Evolutionary conservation across 495 filamentous ascomycete genomes (phyloP).

Genomic region (Neurospora sp.): DNA sequence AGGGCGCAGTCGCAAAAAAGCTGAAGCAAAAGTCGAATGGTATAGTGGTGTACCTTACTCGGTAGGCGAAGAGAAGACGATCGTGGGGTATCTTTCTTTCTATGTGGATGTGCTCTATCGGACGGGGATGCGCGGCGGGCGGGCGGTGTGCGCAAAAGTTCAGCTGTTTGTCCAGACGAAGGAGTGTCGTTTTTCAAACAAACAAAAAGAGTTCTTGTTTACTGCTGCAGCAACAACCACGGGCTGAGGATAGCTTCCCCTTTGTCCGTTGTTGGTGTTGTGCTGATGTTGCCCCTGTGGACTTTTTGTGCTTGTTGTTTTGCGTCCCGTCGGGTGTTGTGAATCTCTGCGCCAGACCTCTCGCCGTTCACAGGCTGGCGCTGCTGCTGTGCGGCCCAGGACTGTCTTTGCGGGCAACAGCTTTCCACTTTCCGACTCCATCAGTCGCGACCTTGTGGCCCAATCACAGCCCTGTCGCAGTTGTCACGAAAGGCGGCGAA

Average conservation of each 20-base stretch:
- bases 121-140: background rate
- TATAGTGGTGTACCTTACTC: background rate
- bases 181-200: background rate
- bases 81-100: background rate
- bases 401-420: background rate
- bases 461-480: conserved; percentile 2
- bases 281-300: background rate
- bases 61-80: background rate
- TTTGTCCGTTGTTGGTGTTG: background rate
- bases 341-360: background rate
- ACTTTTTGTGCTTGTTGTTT: background rate
- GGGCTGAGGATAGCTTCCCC: background rate
- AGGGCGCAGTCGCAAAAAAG: background rate
- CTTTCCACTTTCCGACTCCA: background rate
- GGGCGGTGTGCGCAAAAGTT: background rate
- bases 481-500: conserved; percentile 10
- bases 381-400: background rate
- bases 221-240: background rate
- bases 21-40: background rate
- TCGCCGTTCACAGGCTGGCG: background rate
- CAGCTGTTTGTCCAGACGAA: background rate
- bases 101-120: background rate
- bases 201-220: background rate
- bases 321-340: background rate
- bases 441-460: background rate